These are phyloP conservation scores for Thelonectria rubi DNA, from an alignment of 2,329 filamentous ascomycete genomes.

Conservation along the genomic window DNA sequence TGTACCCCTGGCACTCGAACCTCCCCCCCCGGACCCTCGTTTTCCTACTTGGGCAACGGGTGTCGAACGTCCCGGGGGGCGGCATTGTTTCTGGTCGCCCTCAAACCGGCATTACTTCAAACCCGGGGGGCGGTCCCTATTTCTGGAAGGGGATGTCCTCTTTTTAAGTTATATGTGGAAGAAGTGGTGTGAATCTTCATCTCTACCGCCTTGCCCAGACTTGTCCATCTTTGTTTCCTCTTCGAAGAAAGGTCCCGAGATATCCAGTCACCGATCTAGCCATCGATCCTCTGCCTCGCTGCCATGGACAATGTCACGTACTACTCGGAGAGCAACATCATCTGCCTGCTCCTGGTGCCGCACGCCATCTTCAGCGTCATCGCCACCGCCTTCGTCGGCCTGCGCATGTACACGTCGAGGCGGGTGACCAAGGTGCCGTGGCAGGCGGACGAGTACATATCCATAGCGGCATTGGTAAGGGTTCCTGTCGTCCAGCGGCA, in stretches of 20 bases:
- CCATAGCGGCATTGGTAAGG: slow-evolving; percentile 11
- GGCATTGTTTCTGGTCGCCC: too few relatives aligned
- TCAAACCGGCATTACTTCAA: too few relatives aligned
- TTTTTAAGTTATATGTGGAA: too few relatives aligned
- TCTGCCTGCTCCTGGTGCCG: slow-evolving; percentile 4
- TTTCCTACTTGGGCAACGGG: too few relatives aligned
- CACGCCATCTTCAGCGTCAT: slow-evolving; percentile 11
- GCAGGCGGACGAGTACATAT: neutral
- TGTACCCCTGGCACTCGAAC: too few relatives aligned
- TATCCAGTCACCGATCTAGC: too few relatives aligned
- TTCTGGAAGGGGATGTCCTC: too few relatives aligned
- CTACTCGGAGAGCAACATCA: slow-evolving; percentile 2
- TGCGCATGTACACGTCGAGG: slow-evolving; percentile 10
- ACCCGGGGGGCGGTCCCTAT: too few relatives aligned
- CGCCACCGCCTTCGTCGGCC: slow-evolving; percentile 15
- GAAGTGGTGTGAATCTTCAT: too few relatives aligned
- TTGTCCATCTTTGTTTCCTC: neutral
- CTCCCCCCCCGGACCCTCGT: too few relatives aligned
- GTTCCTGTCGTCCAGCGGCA: too few relatives aligned
- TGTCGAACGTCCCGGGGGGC: too few relatives aligned
- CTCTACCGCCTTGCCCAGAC: neutral
- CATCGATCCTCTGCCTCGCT: neutral
- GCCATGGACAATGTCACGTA: slow-evolving; percentile 13
- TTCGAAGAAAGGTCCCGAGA: neutral
- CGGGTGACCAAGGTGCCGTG: slow-evolving; percentile 7